Percentiles rank a stretch among this genome's conserved stretches.
Evolutionary conservation across 371 early-diverging fungal species (phyloP).

Genomic region (Actinomortierella ambigua): DNA sequence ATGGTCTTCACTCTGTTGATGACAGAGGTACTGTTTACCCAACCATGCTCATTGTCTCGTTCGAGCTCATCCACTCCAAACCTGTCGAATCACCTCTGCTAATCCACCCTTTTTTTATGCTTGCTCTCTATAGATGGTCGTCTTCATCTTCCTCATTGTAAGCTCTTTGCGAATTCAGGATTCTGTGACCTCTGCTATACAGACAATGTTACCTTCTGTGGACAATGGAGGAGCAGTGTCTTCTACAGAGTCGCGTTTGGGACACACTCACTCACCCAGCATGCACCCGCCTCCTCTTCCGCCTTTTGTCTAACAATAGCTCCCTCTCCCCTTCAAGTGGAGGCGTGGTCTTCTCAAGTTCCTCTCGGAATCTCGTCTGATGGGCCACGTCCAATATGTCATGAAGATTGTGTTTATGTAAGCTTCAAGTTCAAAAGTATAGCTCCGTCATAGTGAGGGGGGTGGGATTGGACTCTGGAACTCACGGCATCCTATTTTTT

Average conservation of each 20-base stretch:
- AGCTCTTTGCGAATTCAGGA: slow-evolving; percentile 7
- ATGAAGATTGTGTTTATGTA: slow-evolving; percentile 70
- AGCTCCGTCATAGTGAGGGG: not conserved
- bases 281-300: no score
- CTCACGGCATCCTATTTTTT: not conserved
- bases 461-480: not conserved
- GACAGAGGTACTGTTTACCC: slow-evolving; percentile 49
- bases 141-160: slow-evolving; percentile 50
- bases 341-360: slow-evolving; percentile 60
- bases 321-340: slow-evolving; percentile 68
- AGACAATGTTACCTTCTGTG: no score
- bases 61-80: not conserved
- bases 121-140: slow-evolving; percentile 37
- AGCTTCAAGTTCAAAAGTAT: slow-evolving; percentile 19
- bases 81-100: no score
- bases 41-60: not conserved
- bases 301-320: slow-evolving; percentile 44
- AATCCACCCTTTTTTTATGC: not conserved
- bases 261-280: no score
- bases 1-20: slow-evolving; percentile 54
- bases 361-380: slow-evolving; percentile 53
- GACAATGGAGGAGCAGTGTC: no score
- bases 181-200: not conserved
- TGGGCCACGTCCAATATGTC: slow-evolving; percentile 52
- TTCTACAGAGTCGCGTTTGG: no score